Percentiles rank a stretch among this genome's conserved stretches.
Conservation (phyloP, 805 yeast species). For the Soucietia sequanensis region DNA sequence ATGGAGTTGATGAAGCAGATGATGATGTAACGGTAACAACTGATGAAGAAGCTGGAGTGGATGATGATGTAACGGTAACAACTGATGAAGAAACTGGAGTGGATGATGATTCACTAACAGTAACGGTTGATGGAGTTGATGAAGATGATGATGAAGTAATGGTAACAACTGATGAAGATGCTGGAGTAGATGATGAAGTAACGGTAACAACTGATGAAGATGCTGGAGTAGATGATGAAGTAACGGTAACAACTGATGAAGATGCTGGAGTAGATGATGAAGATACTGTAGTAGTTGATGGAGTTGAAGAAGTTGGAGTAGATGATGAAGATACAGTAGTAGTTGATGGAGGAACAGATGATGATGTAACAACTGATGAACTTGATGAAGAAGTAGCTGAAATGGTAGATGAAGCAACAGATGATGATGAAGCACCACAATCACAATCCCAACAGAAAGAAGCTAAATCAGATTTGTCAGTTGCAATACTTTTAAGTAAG, state of each 20-base stretch:
- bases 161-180: constrained; percentile 1
- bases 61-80: not conserved
- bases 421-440: not conserved
- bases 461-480: too few species aligned
- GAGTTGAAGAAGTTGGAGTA: constrained; percentile 1
- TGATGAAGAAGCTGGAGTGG: constrained; percentile 1
- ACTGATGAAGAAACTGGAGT: constrained; percentile 1
- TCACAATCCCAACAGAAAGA: constrained; percentile 4
- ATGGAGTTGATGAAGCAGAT: too few species aligned
- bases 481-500: too few species aligned
- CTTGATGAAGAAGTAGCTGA: not conserved
- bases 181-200: constrained; percentile 2
- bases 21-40: not conserved
- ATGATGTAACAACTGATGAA: not conserved
- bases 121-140: constrained; percentile 6
- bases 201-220: constrained; percentile 1
- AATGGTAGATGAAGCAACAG: not conserved
- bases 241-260: not conserved
- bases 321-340: constrained; percentile 4
- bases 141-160: constrained; percentile 5
- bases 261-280: constrained; percentile 1
- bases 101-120: not conserved
- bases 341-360: constrained; percentile 3
- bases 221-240: constrained; percentile 1
- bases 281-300: constrained; percentile 1